Base-by-base conservation (phyloP, 2,329 filamentous ascomycete genomes). In the Neurospora sp. region DNA sequence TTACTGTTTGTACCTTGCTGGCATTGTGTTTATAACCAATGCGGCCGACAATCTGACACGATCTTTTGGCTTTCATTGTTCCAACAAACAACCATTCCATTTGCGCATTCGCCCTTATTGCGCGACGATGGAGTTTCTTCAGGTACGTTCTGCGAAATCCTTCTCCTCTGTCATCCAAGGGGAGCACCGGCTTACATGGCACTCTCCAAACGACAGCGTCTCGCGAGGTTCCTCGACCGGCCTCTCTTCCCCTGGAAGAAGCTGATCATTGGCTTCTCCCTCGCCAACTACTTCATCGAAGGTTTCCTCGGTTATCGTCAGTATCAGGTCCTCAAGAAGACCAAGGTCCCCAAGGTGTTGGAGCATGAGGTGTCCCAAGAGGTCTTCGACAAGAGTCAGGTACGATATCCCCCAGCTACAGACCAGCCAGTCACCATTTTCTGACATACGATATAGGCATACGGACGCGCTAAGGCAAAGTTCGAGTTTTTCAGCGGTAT, bases 201-300 rank as follows among this genome's bases (percentile, higher is more conserved):
- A 33, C 52, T 62, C 52, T 62, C 52, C 4, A 36, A 62, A 33
- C 52, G 52, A 39, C 78, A 90, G 88, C 87, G 87, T 84, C 89
- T 98, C 75, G 93, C 93, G 78, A 89, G 88, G 80, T 90, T 91
- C 81, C 90, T 98, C 77, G 96, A 99, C 84, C 89, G 92, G 78
- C 94, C 95, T 71, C 85, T 92, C 78, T 97, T 98, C 84, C 95
- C 96, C 69, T 99, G 96, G 96, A 99, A 97, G 88, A 91, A 89
- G 80, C 89, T 99, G 76, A 94, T 99, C 77, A 87, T 98, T 76
- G 92, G 93, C 77, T 99, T 99, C 84, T 97, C 93, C 38, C 80
- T 98, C 76, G 93, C 91, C 72, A 93, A 99, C 79, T 98, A 93
- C 80, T 82, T 93, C 69, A 90, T 99, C 78, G 96, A 99, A 81